These are phyloP conservation scores for Elsinoe fawcettii DNA, from an alignment of 2,329 filamentous ascomycete species.

Conservation along the genomic window DNA sequence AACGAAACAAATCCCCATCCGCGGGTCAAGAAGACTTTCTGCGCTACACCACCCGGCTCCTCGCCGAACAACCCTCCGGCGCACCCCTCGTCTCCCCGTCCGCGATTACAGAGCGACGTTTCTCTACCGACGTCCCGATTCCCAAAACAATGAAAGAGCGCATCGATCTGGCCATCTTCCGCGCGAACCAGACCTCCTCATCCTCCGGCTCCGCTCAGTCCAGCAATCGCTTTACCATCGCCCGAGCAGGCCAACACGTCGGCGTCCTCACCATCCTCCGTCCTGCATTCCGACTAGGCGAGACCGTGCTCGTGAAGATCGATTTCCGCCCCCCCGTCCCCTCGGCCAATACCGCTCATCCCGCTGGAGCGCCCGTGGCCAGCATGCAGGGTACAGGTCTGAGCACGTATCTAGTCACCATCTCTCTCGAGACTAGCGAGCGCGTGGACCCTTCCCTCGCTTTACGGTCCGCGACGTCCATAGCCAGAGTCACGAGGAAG, in stretches of 20 bases:
- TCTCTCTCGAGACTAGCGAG: slow-evolving; percentile 79
- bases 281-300: slow-evolving; percentile 81
- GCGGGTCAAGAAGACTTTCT: slow-evolving; percentile 57
- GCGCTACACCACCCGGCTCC: slow-evolving; percentile 66
- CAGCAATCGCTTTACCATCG: slow-evolving; percentile 91
- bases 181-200: slow-evolving; percentile 63
- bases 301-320: slow-evolving; percentile 73
- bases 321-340: slow-evolving; percentile 56
- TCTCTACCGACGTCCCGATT: slow-evolving; percentile 40
- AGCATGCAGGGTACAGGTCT: too few species aligned
- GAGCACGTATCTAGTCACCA: slow-evolving; percentile 80
- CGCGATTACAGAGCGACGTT: slow-evolving; percentile 37
- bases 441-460: slow-evolving; percentile 73
- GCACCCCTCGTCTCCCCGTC: slow-evolving; percentile 66
- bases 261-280: slow-evolving; percentile 83
- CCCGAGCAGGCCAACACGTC: slow-evolving; percentile 83
- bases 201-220: slow-evolving; percentile 48
- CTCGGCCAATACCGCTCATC: too few species aligned
- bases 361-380: too few species aligned
- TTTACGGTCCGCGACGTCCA: slow-evolving; percentile 74
- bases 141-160: slow-evolving; percentile 64
- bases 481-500: slow-evolving; percentile 78
- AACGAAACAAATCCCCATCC: slow-evolving; percentile 25
- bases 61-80: slow-evolving; percentile 49
- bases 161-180: slow-evolving; percentile 83